Evolutionary conservation across 2,329 filamentous ascomycete species (phyloP).

Genomic region (Fusarium paranaense): DNA sequence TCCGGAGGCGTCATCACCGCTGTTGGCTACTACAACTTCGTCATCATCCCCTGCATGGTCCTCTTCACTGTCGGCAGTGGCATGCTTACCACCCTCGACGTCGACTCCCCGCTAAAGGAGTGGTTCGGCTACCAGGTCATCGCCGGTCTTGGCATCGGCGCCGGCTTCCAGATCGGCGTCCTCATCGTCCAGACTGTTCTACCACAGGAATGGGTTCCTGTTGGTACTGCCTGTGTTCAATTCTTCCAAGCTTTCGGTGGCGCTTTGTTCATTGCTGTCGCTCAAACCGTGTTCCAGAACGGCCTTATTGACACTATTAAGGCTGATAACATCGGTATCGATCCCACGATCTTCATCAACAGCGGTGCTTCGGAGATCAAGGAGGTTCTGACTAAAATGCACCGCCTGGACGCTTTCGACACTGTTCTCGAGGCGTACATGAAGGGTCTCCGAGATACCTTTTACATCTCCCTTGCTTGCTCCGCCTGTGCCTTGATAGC

Average conservation of each 20-base stretch:
- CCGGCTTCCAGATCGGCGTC: constrained; percentile 61
- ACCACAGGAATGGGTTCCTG: constrained; percentile 59
- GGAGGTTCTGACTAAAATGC: constrained; percentile 55
- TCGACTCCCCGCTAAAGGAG: constrained; percentile 57
- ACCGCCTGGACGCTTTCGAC: constrained; percentile 55
- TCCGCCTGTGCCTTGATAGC: constrained; percentile 59
- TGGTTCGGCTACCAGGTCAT: constrained; percentile 72
- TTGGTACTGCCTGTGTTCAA: constrained; percentile 63
- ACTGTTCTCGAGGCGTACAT: constrained; percentile 62
- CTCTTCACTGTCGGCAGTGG: constrained; percentile 61
- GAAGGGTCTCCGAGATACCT: constrained; percentile 61
- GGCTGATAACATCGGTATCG: constrained; percentile 57
- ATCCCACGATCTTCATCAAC: constrained; percentile 61
- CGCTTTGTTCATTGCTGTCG: constrained; percentile 72
- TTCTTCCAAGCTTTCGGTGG: constrained; percentile 76
- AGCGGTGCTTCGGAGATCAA: constrained; percentile 64
- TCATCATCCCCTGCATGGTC: constrained; percentile 57
- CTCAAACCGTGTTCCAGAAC: constrained; percentile 76
- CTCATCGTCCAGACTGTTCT: constrained; percentile 66
- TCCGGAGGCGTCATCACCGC: constrained; percentile 56
- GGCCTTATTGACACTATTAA: constrained; percentile 65
- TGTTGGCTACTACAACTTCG: constrained; percentile 56
- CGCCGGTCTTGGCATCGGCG: constrained; percentile 64
- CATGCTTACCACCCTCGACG: constrained; percentile 65
- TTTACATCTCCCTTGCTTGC: constrained; percentile 63